These are phyloP conservation scores for Artemisia tridentata DNA, from an alignment of 129 eudicot genomes.

Conservation along the genomic window DNA sequence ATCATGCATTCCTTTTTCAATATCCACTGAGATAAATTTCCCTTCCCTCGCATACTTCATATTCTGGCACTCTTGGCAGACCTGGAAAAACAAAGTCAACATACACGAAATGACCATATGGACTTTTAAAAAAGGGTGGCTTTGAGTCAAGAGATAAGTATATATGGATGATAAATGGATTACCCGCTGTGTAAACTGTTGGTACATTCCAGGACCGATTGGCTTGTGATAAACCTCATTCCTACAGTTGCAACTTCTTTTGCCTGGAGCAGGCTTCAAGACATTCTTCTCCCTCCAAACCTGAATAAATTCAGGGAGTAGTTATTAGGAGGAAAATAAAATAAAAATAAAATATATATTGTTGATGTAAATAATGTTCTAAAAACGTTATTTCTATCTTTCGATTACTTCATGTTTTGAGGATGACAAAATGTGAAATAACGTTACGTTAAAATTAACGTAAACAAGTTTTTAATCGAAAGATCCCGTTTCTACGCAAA, in stretches of 20 bases:
- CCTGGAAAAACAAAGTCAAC: conserved; percentile 46
- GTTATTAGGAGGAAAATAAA: no score
- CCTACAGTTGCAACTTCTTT: conserved; percentile 91
- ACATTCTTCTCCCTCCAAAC: conserved; percentile 99
- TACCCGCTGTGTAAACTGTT: conserved; percentile 99
- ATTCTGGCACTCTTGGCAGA: conserved; percentile 89
- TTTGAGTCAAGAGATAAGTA: not conserved
- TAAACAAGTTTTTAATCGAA: no score
- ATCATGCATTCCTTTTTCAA: conserved; percentile 99
- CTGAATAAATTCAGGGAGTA: conserved; percentile 41
- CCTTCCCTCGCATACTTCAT: conserved; percentile 91
- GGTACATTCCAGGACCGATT: conserved; percentile 99
- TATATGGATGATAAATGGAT: not conserved
- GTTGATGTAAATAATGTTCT: no score
- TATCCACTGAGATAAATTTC: conserved; percentile 76
- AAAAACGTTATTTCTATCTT: no score
- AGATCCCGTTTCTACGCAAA: no score
- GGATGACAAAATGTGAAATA: no score
- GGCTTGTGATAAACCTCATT: conserved; percentile 96
- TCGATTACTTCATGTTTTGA: no score
- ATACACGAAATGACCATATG: not conserved
- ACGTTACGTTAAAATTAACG: no score
- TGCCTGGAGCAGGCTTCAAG: conserved; percentile 92
- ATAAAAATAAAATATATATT: no score
- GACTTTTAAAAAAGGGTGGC: no score